These are phyloP conservation scores for Bombardia bombarda DNA, from an alignment of 495 filamentous ascomycete species.

Conservation along the genomic window DNA sequence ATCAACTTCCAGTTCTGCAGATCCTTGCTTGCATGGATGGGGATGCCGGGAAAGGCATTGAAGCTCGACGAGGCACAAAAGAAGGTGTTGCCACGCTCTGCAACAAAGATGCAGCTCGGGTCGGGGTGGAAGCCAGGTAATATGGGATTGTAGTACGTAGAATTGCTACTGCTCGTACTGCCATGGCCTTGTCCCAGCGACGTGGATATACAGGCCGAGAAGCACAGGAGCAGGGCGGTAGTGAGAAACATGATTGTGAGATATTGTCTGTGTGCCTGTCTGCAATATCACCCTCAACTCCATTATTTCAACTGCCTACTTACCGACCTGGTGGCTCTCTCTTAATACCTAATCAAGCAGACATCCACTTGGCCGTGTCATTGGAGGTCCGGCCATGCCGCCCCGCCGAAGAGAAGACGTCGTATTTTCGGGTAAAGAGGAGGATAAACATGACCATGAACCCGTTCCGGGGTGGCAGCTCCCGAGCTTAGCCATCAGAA, in stretches of 20 bases:
- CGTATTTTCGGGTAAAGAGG: constrained; percentile 8
- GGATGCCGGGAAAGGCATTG: constrained; percentile 46
- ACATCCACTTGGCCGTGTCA: background rate
- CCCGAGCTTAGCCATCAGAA: too few relatives aligned
- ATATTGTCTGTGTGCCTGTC: background rate
- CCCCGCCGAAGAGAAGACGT: constrained; percentile 11
- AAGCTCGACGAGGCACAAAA: constrained; percentile 48
- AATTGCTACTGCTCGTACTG: too few relatives aligned
- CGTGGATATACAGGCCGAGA: constrained; percentile 2
- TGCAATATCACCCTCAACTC: background rate
- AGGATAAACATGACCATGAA: constrained; percentile 4
- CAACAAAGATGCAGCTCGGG: constrained; percentile 45
- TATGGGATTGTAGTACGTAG: constrained; percentile 42
- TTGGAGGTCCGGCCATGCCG: constrained; percentile 1
- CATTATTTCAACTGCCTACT: background rate
- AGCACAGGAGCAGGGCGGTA: constrained; percentile 1
- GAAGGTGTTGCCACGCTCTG: constrained; percentile 40
- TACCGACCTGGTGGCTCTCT: background rate
- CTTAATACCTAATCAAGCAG: background rate
- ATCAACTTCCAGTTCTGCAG: constrained; percentile 45
- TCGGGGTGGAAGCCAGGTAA: constrained; percentile 49
- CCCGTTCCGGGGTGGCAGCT: too few relatives aligned
- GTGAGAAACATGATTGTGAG: background rate
- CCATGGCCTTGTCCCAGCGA: constrained; percentile 2
- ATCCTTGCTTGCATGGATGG: constrained; percentile 44